These are phyloP conservation scores for Tulasnella sp. DNA, from an alignment of 768 basidiomycete species.

Conservation along the genomic window DNA sequence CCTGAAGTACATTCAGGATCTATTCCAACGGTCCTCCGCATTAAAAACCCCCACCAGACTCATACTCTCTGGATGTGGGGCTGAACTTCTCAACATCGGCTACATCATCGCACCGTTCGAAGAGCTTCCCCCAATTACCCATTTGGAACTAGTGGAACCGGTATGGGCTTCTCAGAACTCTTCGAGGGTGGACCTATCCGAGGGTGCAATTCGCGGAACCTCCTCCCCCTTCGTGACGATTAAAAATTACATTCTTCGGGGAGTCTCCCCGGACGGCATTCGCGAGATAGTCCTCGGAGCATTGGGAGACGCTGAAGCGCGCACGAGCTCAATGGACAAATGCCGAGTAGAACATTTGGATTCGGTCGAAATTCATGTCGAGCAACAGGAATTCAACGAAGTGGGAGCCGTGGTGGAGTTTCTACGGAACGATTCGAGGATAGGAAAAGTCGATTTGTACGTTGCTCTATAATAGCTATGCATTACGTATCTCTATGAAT, in stretches of 20 bases:
- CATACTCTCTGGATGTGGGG: background rate
- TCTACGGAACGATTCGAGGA: background rate
- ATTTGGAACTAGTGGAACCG: background rate
- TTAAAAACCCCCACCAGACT: background rate
- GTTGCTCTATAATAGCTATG: background rate
- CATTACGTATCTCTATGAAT: no score
- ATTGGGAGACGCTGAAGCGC: background rate
- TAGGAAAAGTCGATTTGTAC: background rate
- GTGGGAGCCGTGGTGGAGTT: background rate
- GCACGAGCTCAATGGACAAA: background rate
- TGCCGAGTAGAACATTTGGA: background rate
- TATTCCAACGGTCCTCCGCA: background rate
- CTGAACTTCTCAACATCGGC: background rate
- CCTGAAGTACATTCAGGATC: background rate
- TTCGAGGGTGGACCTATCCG: background rate
- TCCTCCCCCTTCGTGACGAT: background rate
- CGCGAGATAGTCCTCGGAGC: background rate
- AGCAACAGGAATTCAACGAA: background rate
- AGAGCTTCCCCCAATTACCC: background rate
- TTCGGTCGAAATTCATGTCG: background rate
- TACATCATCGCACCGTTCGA: background rate
- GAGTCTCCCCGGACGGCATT: background rate
- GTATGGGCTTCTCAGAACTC: background rate
- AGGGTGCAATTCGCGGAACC: background rate
- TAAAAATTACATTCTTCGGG: background rate